Conservation (phyloP, 2,329 filamentous ascomycete species). For the Cladosporium austrohemisphaericum region DNA sequence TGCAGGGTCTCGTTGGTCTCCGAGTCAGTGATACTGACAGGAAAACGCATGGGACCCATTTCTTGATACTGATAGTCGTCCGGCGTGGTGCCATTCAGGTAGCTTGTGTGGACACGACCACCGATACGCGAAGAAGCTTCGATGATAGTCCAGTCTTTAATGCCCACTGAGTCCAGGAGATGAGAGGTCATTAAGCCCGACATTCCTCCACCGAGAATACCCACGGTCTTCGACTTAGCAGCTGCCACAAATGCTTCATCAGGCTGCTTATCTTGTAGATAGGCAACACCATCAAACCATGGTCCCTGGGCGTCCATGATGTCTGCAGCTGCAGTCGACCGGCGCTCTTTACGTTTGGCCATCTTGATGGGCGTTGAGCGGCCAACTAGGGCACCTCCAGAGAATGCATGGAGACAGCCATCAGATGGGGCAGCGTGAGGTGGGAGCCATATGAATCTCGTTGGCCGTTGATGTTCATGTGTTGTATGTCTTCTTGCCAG, state of each 20-base stretch:
- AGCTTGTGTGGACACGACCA: conserved; percentile 61
- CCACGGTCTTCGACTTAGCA: conserved; percentile 57
- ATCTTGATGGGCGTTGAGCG: conserved; percentile 41
- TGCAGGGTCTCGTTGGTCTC: conserved; percentile 55
- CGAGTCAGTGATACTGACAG: conserved; percentile 47
- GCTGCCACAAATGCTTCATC: conserved; percentile 50
- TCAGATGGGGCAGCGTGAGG: conserved; percentile 37
- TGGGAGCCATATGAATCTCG: conserved; percentile 48
- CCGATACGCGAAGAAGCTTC: conserved; percentile 60
- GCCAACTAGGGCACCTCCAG: conserved; percentile 38
- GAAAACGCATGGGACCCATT: conserved; percentile 64
- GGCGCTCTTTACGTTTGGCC: conserved; percentile 31
- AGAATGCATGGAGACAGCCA: conserved; percentile 47
- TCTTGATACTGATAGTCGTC: conserved; percentile 66
- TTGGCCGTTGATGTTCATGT: conserved; percentile 35
- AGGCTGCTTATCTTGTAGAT: conserved; percentile 54
- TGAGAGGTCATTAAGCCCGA: conserved; percentile 58
- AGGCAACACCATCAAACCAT: conserved; percentile 64
- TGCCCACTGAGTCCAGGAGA: conserved; percentile 50
- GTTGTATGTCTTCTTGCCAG: conserved; percentile 27
- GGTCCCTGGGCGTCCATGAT: conserved; percentile 56
- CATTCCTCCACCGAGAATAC: conserved; percentile 64
- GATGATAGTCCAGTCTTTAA: conserved; percentile 59
- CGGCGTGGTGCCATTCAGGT: conserved; percentile 55
- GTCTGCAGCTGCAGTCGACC: conserved; percentile 39